Evolutionary conservation across 352 stramenopile genomes (phyloP).

Genomic region (Thraustochytrium striatum): DNA sequence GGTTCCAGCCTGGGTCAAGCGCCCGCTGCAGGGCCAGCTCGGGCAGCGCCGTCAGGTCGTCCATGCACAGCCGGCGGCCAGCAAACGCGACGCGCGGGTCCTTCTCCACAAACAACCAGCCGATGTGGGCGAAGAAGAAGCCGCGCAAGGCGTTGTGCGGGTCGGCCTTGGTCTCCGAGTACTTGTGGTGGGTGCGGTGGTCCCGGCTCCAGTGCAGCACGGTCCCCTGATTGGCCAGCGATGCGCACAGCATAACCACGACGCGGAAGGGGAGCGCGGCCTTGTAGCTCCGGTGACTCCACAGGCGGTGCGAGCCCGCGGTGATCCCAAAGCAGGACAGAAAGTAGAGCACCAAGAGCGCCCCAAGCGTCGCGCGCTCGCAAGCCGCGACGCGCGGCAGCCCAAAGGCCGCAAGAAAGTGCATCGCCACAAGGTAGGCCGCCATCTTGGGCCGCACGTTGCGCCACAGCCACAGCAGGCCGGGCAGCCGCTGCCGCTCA

Average conservation of each 20-base stretch:
- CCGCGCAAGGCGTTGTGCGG: slow-evolving; percentile 92
- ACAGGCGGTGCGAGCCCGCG: slow-evolving; percentile 91
- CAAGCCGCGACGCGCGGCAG: slow-evolving; percentile 68
- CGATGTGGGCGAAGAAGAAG: slow-evolving; percentile 99
- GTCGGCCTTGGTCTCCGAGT: slow-evolving; percentile 86
- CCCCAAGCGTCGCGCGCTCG: slow-evolving; percentile 78
- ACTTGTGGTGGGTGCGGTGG: slow-evolving; percentile 98
- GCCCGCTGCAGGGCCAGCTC: slow-evolving; percentile 83
- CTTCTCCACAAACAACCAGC: slow-evolving; percentile 97
- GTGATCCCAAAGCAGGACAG: slow-evolving; percentile 92
- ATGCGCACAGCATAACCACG: slow-evolving; percentile 95
- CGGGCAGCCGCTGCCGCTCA: background rate
- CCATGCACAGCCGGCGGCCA: slow-evolving; percentile 88
- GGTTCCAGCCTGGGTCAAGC: background rate
- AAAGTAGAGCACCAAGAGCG: slow-evolving; percentile 87
- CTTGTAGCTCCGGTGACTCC: slow-evolving; percentile 92
- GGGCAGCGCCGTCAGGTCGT: slow-evolving; percentile 89
- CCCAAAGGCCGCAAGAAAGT: slow-evolving; percentile 80
- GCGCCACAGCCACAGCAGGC: slow-evolving; percentile 12
- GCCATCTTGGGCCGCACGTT: slow-evolving; percentile 96
- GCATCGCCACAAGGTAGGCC: slow-evolving; percentile 90
- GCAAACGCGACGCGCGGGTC: slow-evolving; percentile 72
- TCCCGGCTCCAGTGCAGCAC: slow-evolving; percentile 97
- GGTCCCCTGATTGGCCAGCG: slow-evolving; percentile 93
- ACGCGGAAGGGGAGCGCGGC: slow-evolving; percentile 80